A percentile compares a stretch with the other conserved stretches of the same genome.
These are phyloP conservation scores for Casaregolazyma lundiana DNA, from an alignment of 1,139 yeast genomes.

Conservation along the genomic window DNA sequence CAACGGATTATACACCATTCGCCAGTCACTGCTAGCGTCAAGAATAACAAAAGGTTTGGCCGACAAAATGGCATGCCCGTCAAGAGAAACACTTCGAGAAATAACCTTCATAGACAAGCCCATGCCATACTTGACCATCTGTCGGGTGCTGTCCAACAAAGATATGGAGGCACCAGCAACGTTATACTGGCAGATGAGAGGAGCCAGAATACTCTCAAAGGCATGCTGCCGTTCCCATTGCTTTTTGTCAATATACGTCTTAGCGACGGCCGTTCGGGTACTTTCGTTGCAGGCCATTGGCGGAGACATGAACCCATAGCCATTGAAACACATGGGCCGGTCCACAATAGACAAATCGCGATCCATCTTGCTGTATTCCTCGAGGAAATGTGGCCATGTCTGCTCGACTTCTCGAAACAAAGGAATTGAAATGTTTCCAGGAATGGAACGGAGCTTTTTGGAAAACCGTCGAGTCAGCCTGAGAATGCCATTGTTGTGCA, in stretches of 20 bases:
- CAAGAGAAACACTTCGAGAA: slow-evolving; percentile 54
- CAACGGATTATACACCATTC: slow-evolving; percentile 55
- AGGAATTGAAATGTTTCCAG: slow-evolving; percentile 64
- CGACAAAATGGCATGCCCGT: slow-evolving; percentile 63
- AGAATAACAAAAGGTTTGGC: slow-evolving; percentile 47
- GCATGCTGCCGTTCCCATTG: slow-evolving; percentile 48
- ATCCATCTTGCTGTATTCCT: slow-evolving; percentile 56
- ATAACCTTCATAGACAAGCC: slow-evolving; percentile 39
- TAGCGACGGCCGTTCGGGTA: slow-evolving; percentile 35
- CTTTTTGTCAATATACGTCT: slow-evolving; percentile 37
- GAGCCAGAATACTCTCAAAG: slow-evolving; percentile 39
- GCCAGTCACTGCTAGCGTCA: slow-evolving; percentile 66
- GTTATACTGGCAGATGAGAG: slow-evolving; percentile 30
- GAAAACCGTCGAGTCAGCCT: slow-evolving; percentile 8
- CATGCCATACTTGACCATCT: slow-evolving; percentile 44
- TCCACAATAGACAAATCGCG: slow-evolving; percentile 54
- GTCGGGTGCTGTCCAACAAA: slow-evolving; percentile 46
- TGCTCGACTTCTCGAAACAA: slow-evolving; percentile 32
- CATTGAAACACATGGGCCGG: slow-evolving; percentile 50
- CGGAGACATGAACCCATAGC: slow-evolving; percentile 50
- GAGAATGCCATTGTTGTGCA: slow-evolving; percentile 2
- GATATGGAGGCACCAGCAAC: slow-evolving; percentile 52
- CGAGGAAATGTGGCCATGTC: slow-evolving; percentile 59
- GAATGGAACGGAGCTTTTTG: slow-evolving; percentile 44
- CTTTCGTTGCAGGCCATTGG: slow-evolving; percentile 39